Evolutionary conservation across 768 basidiomycete species (phyloP).

Genomic region (Pleurotus tuber-regium): DNA sequence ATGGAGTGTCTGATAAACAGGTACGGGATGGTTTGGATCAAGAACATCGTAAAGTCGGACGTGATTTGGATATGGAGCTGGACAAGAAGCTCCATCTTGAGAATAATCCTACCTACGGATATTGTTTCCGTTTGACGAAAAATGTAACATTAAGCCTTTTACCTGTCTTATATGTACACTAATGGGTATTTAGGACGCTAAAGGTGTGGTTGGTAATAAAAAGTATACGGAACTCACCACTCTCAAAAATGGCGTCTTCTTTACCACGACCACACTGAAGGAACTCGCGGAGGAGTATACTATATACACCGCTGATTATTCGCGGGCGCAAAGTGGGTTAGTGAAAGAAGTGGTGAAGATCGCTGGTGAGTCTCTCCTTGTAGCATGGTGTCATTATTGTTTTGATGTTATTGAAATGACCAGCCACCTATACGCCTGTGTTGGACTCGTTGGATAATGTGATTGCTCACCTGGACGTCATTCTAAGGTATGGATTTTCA

Average conservation of each 20-base stretch:
- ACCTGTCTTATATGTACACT: background rate
- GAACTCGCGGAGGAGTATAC: constrained; percentile 67
- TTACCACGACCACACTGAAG: constrained; percentile 79
- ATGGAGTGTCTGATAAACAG: too few species aligned
- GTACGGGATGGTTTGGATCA: constrained; percentile 78
- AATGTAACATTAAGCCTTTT: constrained; percentile 50
- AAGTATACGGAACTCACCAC: constrained; percentile 83
- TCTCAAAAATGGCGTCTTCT: constrained; percentile 83
- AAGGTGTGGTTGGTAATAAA: constrained; percentile 57
- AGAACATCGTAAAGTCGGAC: constrained; percentile 70
- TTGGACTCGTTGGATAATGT: constrained; percentile 81
- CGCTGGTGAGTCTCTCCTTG: constrained; percentile 37
- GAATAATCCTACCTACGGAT: constrained; percentile 84
- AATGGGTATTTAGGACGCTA: constrained; percentile 63
- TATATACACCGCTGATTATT: constrained; percentile 67
- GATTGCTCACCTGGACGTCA: constrained; percentile 89
- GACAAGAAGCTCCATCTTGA: constrained; percentile 97
- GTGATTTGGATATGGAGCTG: constrained; percentile 74
- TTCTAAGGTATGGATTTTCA: constrained; percentile 62
- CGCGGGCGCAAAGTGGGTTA: constrained; percentile 70
- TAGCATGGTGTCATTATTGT: constrained; percentile 36
- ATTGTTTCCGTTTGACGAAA: constrained; percentile 91
- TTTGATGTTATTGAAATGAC: background rate
- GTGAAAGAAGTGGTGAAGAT: constrained; percentile 94
- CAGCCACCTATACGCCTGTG: constrained; percentile 90